Conservation (phyloP, 2,329 filamentous ascomycete species). For the Cladophialophora carrionii region DNA sequence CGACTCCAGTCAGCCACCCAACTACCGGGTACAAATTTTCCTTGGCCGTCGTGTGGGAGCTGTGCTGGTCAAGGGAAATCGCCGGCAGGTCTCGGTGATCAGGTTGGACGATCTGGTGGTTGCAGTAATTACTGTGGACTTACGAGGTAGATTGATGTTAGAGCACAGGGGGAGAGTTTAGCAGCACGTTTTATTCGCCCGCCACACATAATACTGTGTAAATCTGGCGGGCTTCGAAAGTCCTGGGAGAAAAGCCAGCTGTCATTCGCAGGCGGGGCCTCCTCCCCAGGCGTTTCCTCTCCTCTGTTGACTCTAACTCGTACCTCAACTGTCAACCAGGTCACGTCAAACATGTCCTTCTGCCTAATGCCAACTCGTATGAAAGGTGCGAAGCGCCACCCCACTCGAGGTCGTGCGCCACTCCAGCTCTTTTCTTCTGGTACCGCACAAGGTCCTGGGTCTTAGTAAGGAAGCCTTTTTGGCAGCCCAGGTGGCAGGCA, state of each 20-base stretch:
- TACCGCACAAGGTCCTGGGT: slow-evolving; percentile 1
- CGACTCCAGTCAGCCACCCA: slow-evolving; percentile 15
- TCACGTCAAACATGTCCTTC: not conserved
- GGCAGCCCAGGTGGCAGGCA: slow-evolving; percentile 3
- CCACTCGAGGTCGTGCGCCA: slow-evolving; percentile 11
- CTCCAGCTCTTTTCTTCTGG: slow-evolving; percentile 4
- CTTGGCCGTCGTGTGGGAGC: not conserved
- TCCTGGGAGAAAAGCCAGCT: not conserved
- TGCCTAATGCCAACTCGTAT: not conserved
- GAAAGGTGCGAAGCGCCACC: not conserved
- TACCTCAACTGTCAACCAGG: not conserved
- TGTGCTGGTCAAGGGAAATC: slow-evolving; percentile 3
- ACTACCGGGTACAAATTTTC: slow-evolving; percentile 1
- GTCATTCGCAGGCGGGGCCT: not conserved
- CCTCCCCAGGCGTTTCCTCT: not conserved
- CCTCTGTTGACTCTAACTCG: not conserved
- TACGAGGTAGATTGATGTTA: not conserved
- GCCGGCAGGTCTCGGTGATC: slow-evolving; percentile 9
- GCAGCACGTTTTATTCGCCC: not conserved
- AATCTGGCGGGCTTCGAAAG: not conserved
- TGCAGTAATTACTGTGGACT: not conserved
- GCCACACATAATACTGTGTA: not conserved
- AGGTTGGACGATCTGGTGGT: not conserved
- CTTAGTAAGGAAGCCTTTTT: slow-evolving; percentile 22
- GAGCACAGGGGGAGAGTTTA: not conserved